phyloP scores from a whole-genome alignment of 2,329 filamentous ascomycete species.

The Cryphonectria japonica region DNA sequence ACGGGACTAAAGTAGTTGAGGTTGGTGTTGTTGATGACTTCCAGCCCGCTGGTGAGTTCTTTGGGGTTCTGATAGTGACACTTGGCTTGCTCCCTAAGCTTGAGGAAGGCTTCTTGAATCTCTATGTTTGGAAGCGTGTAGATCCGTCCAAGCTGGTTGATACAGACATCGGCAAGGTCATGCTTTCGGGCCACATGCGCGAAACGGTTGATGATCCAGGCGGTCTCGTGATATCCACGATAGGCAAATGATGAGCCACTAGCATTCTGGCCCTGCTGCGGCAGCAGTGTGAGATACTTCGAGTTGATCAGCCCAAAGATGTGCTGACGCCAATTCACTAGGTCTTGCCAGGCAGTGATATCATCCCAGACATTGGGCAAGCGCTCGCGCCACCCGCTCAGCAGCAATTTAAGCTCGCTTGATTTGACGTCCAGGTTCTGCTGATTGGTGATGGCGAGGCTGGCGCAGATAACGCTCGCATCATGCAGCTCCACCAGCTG shows the following conservation, averaged over 20 bases:
- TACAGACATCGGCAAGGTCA: conserved; percentile 94
- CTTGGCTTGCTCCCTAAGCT: conserved; percentile 96
- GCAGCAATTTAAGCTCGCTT: conserved; percentile 88
- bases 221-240: conserved; percentile 95
- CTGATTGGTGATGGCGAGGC: conserved; percentile 81
- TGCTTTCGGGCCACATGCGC: conserved; percentile 98
- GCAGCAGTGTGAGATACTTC: conserved; percentile 85
- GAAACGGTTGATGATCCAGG: conserved; percentile 99
- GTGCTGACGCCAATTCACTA: conserved; percentile 99
- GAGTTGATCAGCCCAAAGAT: conserved; percentile 97
- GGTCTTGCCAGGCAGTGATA: conserved; percentile 98
- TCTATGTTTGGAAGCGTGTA: conserved; percentile 99
- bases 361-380: conserved; percentile 99
- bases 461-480: conserved; percentile 93
- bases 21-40: conserved; percentile 99
- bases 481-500: conserved; percentile 97
- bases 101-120: conserved; percentile 98
- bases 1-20: conserved; percentile 95
- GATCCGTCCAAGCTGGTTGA: conserved; percentile 94
- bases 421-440: conserved; percentile 91
- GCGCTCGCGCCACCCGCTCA: conserved; percentile 94
- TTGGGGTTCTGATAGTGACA: conserved; percentile 97
- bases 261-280: conserved; percentile 77
- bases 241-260: conserved; percentile 95
- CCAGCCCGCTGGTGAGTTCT: conserved; percentile 88